Percentiles rank a stretch among this genome's conserved stretches.
Conservation (phyloP, 768 basidiomycete species). For the Solioccasus polychromus region DNA sequence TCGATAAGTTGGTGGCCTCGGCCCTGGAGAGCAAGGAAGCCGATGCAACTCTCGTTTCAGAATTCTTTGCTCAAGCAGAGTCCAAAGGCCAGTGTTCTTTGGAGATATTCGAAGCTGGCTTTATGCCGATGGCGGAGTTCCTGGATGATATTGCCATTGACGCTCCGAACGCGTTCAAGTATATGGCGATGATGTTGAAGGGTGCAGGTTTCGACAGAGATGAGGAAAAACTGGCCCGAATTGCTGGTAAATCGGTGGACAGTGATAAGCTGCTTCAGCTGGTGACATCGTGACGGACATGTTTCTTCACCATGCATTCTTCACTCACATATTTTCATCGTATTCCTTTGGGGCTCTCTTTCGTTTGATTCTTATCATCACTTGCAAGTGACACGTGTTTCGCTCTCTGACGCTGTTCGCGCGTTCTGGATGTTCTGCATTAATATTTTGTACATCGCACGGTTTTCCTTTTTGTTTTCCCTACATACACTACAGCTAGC, state of each 20-base stretch:
- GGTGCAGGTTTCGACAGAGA: slow-evolving; percentile 59
- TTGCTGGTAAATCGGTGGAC: slow-evolving; percentile 62
- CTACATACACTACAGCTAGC: slow-evolving; percentile 24
- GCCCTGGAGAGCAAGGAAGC: slow-evolving; percentile 81
- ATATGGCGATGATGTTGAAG: slow-evolving; percentile 73
- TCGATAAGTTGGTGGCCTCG: slow-evolving; percentile 69
- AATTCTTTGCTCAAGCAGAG: slow-evolving; percentile 64
- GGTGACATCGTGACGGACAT: slow-evolving; percentile 39
- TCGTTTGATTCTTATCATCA: slow-evolving; percentile 1
- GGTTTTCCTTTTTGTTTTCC: slow-evolving; percentile 15
- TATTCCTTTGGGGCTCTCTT: slow-evolving; percentile 8
- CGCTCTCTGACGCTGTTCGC: slow-evolving; percentile 26
- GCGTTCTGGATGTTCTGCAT: slow-evolving; percentile 26
- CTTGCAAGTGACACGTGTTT: slow-evolving; percentile 10
- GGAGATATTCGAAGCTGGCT: slow-evolving; percentile 71
- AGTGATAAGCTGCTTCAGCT: slow-evolving; percentile 58
- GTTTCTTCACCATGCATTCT: slow-evolving; percentile 11
- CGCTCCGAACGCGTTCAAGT: slow-evolving; percentile 79
- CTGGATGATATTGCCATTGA: slow-evolving; percentile 91
- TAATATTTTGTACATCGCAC: slow-evolving; percentile 31
- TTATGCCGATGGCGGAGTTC: slow-evolving; percentile 64
- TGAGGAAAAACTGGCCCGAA: slow-evolving; percentile 51
- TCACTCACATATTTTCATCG: slow-evolving; percentile 13
- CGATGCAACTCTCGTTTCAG: slow-evolving; percentile 74
- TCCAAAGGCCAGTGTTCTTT: slow-evolving; percentile 58